Evolutionary conservation across 129 eudicot species (phyloP).

Genomic region (Solidago caesia): DNA sequence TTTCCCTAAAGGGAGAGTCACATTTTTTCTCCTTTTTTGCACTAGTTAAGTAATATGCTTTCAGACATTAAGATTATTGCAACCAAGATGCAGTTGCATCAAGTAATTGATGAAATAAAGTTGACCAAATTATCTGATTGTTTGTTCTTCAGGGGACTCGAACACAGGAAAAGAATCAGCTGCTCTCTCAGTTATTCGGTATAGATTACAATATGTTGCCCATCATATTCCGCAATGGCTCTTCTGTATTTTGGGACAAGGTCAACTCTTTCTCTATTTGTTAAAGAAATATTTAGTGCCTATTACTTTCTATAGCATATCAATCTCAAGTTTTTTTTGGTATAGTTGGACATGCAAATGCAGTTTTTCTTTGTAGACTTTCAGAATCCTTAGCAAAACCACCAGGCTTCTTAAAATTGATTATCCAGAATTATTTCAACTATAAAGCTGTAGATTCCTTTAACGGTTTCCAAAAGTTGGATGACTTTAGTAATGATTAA

Average conservation of each 20-base stretch:
- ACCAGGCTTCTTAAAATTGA: neutral
- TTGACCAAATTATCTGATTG: slow-evolving; percentile 8
- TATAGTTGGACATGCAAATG: neutral
- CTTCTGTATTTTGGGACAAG: slow-evolving; percentile 76
- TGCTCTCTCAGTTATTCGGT: slow-evolving; percentile 48
- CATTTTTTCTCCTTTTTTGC: too few species aligned
- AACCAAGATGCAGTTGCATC: too few species aligned
- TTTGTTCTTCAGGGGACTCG: slow-evolving; percentile 70
- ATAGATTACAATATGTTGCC: slow-evolving; percentile 58
- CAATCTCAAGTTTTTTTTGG: too few species aligned
- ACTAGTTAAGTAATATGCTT: too few species aligned
- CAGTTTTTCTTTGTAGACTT: neutral
- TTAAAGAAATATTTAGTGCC: neutral
- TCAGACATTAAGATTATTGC: too few species aligned
- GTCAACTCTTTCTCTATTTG: slow-evolving; percentile 31
- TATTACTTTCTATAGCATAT: neutral
- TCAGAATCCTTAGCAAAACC: neutral
- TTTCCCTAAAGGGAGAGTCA: too few species aligned
- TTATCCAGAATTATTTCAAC: neutral
- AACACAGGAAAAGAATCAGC: slow-evolving; percentile 68
- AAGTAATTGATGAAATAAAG: neutral
- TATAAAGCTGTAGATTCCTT: neutral
- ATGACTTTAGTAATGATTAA: neutral
- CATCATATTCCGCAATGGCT: slow-evolving; percentile 74
- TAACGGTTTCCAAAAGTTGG: neutral